Evolutionary conservation across 345 rosid genomes (phyloP), one percentile per base, ranked within the genome.

Genomic region (Draba incana): DNA sequence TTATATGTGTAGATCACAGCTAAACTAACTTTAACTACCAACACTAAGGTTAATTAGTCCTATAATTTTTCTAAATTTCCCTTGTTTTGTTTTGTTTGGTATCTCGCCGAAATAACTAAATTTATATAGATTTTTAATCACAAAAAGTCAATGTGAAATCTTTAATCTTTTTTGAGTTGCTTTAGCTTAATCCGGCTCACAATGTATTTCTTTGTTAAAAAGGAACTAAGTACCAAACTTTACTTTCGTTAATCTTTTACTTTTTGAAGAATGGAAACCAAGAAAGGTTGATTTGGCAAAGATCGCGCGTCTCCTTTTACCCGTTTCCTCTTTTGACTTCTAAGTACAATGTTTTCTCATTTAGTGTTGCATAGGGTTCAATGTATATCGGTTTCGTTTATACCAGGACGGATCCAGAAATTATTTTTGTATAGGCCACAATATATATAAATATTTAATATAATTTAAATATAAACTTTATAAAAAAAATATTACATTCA

Each of bases 301-400:
- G 41, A 66, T 59, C 67, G 16, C 59, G 67, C 72, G 49, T 73
- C 48, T 51, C 66, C 66, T 59, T 57, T 50, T 49, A 41, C 14
- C 55, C 24, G 60, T 44, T 49, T 58, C 10, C 10, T 57, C 66
- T 56, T 56, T 72, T 48, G 70, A 72, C 64, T 50, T 66, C 64
- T 45, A 50, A 41, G 47, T 49, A 61, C 61, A 65, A 58, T 57
- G 66, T 49, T 64, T 64, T 30, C 66, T 39, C 66, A 49, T 57
- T 42, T n/a, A 37, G 9, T 44, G 16, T 2, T 50, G 5, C 47
- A 66, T 42, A 50, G 14, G 60, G 58, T 59, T 66, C 77, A 44
- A 52, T 66, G 77, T 8, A 74, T 52, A 24, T 66, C 8, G n/a
- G 28, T 41, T 47, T 45, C 25, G 10, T 64, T 16, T 54, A 15